Conservation (phyloP, 768 basidiomycete genomes). For the Hebeloma cylindrosporum region DNA sequence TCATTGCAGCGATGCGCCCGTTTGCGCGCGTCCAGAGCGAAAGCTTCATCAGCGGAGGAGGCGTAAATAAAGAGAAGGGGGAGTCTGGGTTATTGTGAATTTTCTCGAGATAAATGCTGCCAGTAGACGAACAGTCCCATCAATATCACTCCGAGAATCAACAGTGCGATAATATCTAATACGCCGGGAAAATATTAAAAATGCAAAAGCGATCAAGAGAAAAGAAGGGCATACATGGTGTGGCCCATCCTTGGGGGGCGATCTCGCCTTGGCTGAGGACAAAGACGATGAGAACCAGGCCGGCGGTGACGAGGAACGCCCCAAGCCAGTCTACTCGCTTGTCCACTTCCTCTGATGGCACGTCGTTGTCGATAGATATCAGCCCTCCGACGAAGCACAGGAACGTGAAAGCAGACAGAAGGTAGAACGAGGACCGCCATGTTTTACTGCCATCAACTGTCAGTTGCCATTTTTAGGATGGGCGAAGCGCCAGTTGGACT, state of each 20-base stretch:
- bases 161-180: conserved; percentile 67
- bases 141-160: conserved; percentile 61
- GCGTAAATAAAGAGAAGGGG: conserved; percentile 30
- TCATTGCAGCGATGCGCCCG: conserved; percentile 62
- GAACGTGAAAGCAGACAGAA: conserved; percentile 56
- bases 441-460: conserved; percentile 33
- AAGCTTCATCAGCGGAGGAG: conserved; percentile 66
- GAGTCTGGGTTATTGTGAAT: conserved; percentile 24
- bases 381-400: conserved; percentile 53
- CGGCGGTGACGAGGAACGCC: conserved; percentile 58
- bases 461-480: no score
- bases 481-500: conserved; percentile 7
- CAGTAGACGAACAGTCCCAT: conserved; percentile 59
- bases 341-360: conserved; percentile 39
- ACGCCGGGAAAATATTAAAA: background rate
- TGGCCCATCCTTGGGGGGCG: conserved; percentile 61
- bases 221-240: conserved; percentile 30
- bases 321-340: conserved; percentile 77
- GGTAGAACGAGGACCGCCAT: conserved; percentile 68
- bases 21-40: conserved; percentile 62
- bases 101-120: conserved; percentile 63
- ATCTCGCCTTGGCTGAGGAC: conserved; percentile 66
- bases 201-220: background rate
- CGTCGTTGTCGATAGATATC: conserved; percentile 63
- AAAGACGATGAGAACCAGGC: conserved; percentile 70